These are phyloP conservation scores for Coniophora puteana DNA, from an alignment of 1,284 basidiomycete genomes.

Conservation along the genomic window DNA sequence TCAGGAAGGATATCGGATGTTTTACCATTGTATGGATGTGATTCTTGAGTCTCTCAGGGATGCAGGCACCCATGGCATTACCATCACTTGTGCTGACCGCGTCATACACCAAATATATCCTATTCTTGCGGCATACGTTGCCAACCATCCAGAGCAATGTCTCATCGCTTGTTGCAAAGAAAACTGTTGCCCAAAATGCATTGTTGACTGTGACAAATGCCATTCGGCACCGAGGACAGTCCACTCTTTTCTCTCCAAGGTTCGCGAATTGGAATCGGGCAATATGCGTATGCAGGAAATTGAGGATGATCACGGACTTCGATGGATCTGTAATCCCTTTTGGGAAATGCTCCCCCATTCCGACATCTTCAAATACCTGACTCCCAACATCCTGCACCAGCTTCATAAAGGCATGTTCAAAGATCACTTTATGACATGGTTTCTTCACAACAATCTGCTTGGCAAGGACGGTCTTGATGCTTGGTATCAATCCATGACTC, in stretches of 20 bases:
- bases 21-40: slow-evolving; percentile 20
- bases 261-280: not conserved
- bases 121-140: slow-evolving; percentile 5
- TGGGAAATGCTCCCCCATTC: slow-evolving; percentile 23
- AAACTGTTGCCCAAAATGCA: slow-evolving; percentile 12
- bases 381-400: slow-evolving; percentile 29
- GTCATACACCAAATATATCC: slow-evolving; percentile 15
- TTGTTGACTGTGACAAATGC: not conserved
- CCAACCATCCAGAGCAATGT: slow-evolving; percentile 9
- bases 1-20: slow-evolving; percentile 15
- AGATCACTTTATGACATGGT: slow-evolving; percentile 26
- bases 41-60: slow-evolving; percentile 16
- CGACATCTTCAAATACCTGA: slow-evolving; percentile 23
- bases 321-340: slow-evolving; percentile 19
- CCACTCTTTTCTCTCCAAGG: not conserved
- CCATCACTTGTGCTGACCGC: slow-evolving; percentile 19
- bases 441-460: not conserved
- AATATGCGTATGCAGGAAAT: not conserved
- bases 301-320: slow-evolving; percentile 5
- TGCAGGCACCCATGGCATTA: slow-evolving; percentile 17
- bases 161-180: slow-evolving; percentile 13
- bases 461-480: slow-evolving; percentile 7
- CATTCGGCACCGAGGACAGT: not conserved
- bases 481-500: slow-evolving; percentile 2
- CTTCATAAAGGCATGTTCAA: slow-evolving; percentile 28